Percentiles rank a stretch among this genome's conserved stretches.
phyloP scores from a whole-genome alignment of 768 basidiomycete species.

The Lentinus brumalis region DNA sequence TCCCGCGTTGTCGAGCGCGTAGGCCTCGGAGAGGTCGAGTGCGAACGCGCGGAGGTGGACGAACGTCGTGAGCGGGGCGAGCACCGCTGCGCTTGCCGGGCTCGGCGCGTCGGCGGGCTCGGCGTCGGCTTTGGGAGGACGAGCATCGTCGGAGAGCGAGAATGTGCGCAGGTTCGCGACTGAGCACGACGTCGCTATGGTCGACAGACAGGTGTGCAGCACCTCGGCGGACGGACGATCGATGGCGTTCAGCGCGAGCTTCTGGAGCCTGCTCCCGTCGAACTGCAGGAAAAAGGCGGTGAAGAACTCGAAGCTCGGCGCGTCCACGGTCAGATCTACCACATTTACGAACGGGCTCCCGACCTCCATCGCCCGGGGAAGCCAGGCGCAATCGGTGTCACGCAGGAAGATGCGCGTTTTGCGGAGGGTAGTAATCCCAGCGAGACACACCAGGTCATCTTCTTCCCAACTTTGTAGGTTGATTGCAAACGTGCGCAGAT shows the following conservation, averaged over 20 bases:
- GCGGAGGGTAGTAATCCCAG: conserved; percentile 1
- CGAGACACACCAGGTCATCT: not conserved
- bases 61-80: not conserved
- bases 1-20: not conserved
- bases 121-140: not conserved
- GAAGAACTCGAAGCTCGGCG: not conserved
- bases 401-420: not conserved
- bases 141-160: not conserved
- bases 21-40: not conserved
- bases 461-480: conserved; percentile 1
- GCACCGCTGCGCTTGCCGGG: not conserved
- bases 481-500: not conserved
- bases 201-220: not conserved
- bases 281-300: conserved; percentile 1
- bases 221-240: not conserved
- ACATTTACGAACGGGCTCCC: not conserved
- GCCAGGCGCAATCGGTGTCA: not conserved
- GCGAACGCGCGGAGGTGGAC: not conserved
- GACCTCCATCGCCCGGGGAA: not conserved
- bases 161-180: not conserved
- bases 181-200: not conserved
- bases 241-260: not conserved
- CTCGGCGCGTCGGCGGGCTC: not conserved
- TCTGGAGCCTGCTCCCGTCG: not conserved
- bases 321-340: conserved; percentile 7